Evolutionary conservation across 805 yeast species (phyloP).

Genomic region (Candida multigemmis): DNA sequence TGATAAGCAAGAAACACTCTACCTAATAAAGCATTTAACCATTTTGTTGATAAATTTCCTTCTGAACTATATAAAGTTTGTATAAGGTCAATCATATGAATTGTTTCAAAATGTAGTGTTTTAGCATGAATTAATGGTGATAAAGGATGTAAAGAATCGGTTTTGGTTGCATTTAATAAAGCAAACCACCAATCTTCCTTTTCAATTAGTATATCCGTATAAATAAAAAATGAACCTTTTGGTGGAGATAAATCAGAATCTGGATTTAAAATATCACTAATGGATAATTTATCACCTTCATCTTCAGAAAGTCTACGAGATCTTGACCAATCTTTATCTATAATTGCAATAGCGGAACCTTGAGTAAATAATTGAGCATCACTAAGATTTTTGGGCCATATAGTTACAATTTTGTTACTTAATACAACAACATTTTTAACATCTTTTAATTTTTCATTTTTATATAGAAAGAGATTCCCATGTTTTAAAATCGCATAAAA

Average conservation of each 20-base stretch:
- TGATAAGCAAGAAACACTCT: constrained; percentile 72
- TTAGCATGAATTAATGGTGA: constrained; percentile 58
- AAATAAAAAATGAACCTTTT: constrained; percentile 45
- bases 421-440: constrained; percentile 75
- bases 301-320: constrained; percentile 11
- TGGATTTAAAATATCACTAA: constrained; percentile 14
- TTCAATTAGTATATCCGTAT: constrained; percentile 67
- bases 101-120: constrained; percentile 62
- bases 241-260: constrained; percentile 18
- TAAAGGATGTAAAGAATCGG: constrained; percentile 12
- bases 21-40: constrained; percentile 87
- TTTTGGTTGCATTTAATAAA: constrained; percentile 66
- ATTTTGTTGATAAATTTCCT: constrained; percentile 73
- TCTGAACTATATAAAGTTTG: constrained; percentile 75
- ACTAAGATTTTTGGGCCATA: constrained; percentile 75
- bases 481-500: constrained; percentile 71
- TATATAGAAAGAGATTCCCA: constrained; percentile 81
- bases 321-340: constrained; percentile 30
- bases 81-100: constrained; percentile 64
- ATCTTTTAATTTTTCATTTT: constrained; percentile 54
- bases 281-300: constrained; percentile 10
- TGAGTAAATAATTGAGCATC: constrained; percentile 81
- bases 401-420: constrained; percentile 56
- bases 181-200: constrained; percentile 94
- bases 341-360: constrained; percentile 67